Base-by-base conservation (phyloP, 208 protist genomes). In the Leishmania major region DNA sequence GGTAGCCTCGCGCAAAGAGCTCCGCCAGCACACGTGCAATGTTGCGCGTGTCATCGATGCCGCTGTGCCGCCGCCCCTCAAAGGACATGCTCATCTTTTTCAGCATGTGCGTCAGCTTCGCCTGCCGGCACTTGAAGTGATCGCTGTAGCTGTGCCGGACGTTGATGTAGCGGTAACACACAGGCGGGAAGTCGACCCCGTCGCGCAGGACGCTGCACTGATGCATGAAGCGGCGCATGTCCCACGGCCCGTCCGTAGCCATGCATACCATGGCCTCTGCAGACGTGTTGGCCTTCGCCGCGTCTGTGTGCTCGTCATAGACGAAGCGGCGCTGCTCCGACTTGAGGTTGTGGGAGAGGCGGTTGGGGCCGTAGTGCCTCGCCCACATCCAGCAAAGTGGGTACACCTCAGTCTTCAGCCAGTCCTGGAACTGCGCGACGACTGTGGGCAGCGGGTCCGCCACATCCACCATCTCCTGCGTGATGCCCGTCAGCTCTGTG, bases 401-500 rank as follows among this genome's bases (percentile, higher is more conserved):
- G 80, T 96, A 97, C 25, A 98, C 82, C 25, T 88, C 88, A 22
- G 64, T 69, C 59, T 81, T 82, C 57, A 98, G 85, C 93, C 94
- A 98, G 31, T 43, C 64, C 51, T 91, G 77, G 60, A 98, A 96
- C 43, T 74, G 71, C 60, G 43, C 62, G 66, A 98, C 73, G 7
- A 97, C 96, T 1, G 78, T 88, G 1, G 88, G 87, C 43, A 98
- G 84, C 60, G 92, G 78, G 47, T 91, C 88, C 1, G 94, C 93
- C 11, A 81, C 79, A 81, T 99, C 97, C 5, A 99, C 95, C 79
- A 85, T 78, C 49, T 84, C 93, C 90, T 99, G 98, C 72, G 93
- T 95, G 81, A 99, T 99, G 74, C 98, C 98, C 0, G 98, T 99
- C 19, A 99, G 89, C 78, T 96, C 82, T 0, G 87, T 97, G 90